These are phyloP conservation scores for Boletus tylopilopsis DNA, from an alignment of 768 basidiomycete genomes.

Conservation along the genomic window DNA sequence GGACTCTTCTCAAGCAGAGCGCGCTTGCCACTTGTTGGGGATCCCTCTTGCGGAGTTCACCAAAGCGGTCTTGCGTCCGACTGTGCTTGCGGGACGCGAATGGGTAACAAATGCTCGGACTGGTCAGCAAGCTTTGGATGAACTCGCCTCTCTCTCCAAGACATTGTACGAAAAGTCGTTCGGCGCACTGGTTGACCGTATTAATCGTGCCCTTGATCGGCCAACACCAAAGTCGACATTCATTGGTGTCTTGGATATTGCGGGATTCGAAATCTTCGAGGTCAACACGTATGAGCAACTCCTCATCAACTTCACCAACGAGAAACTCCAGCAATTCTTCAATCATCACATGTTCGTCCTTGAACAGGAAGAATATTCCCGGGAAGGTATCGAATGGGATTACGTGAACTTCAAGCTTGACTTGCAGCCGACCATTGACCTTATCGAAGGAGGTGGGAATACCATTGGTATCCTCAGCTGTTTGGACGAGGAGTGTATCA, in stretches of 20 bases:
- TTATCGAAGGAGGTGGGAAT: constrained; percentile 77
- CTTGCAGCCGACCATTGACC: constrained; percentile 96
- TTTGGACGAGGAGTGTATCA: constrained; percentile 98
- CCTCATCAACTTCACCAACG: constrained; percentile 98
- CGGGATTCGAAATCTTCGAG: constrained; percentile 97
- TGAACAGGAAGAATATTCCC: constrained; percentile 97
- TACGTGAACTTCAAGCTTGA: constrained; percentile 98
- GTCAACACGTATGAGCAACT: constrained; percentile 96
- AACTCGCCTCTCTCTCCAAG: constrained; percentile 88
- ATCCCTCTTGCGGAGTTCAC: constrained; percentile 85
- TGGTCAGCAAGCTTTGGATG: constrained; percentile 87
- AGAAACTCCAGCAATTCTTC: constrained; percentile 96
- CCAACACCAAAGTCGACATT: constrained; percentile 90
- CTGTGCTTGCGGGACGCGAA: constrained; percentile 90
- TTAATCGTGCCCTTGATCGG: constrained; percentile 91
- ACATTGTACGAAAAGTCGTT: constrained; percentile 97
- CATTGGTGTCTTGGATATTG: constrained; percentile 98
- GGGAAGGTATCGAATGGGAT: constrained; percentile 97
- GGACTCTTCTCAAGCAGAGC: constrained; percentile 82
- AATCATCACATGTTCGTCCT: constrained; percentile 99
- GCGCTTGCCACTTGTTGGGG: constrained; percentile 87
- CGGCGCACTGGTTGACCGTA: constrained; percentile 87
- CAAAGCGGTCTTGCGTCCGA: constrained; percentile 83
- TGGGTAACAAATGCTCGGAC: constrained; percentile 96
- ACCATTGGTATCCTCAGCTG: constrained; percentile 88